Evolutionary conservation across 352 stramenopile species (phyloP), one percentile per base, ranked within the genome.

Genomic region (Pythium utonaiense): DNA sequence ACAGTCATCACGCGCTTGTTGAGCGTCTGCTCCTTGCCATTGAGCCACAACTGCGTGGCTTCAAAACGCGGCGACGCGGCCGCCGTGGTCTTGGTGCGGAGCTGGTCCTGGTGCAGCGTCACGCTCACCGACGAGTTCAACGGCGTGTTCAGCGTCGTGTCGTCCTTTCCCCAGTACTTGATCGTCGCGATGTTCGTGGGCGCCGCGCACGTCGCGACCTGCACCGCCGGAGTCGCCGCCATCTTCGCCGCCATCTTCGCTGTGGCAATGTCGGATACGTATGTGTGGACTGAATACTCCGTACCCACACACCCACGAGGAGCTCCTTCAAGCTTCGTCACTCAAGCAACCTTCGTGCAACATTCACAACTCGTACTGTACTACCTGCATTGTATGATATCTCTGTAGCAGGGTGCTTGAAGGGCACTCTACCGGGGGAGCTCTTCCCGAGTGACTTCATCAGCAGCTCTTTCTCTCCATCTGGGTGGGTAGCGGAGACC

Each of bases 111-210:
- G 70, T 98, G 75, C 41, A 99, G 80, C 38, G 97, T 99, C n/a
- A 99, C 83, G 58, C 85, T 98, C 21, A 98, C 77, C n/a, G 89
- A 98, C 33, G 86, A 93, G 74, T 99, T 99, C 49, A 99, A 92
- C 12, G 97, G 97, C 31, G 97, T 98, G 75, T 99, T 99, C 48
- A 97, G 88, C 28, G 73, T 65, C 33, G 80, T 76, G 66, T 91
- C 70, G 28, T 82, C 75, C 74, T 99, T 99, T 36, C 97, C 97
- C 97, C 97, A 99, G 78, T 99, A 99, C 77, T 98, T 98, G 72
- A 99, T 96, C 28, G 96, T 89, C 24, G 97, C 97, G 63, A 99
- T 99, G 75, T 99, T 99, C 19, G 96, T 98, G 8, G 95, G 95
- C 55, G 94, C 94, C 1, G 82, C 85, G 58, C 96, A 96, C 40